A percentile compares a stretch with the other conserved stretches of the same genome.
These are phyloP conservation scores for Hygrophila difformis DNA, from an alignment of 257 asterid genomes.

Conservation along the genomic window DNA sequence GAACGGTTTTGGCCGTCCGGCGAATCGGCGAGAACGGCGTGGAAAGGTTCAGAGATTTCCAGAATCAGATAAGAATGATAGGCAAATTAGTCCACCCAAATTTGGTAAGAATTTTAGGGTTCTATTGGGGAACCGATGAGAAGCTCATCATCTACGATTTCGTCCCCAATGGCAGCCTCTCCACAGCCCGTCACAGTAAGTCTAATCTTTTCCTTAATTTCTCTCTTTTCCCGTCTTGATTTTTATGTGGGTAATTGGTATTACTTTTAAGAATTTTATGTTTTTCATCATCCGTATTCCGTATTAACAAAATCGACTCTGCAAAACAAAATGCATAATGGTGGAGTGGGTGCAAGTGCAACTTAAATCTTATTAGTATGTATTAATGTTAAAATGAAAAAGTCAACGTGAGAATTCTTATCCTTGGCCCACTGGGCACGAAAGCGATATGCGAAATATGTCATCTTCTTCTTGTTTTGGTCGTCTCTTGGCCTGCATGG, in stretches of 20 bases:
- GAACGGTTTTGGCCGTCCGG: conserved; percentile 72
- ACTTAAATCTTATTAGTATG: too few relatives aligned
- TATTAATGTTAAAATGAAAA: too few relatives aligned
- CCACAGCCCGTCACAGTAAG: conserved; percentile 87
- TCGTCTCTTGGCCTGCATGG: conserved; percentile 33
- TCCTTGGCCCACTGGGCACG: conserved; percentile 22
- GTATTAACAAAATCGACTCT: too few relatives aligned
- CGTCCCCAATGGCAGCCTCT: conserved; percentile 91
- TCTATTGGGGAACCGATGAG: conserved; percentile 92
- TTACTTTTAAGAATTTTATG: too few relatives aligned
- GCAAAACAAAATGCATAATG: conserved; percentile 21
- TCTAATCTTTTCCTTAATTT: background rate
- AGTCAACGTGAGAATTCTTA: too few relatives aligned
- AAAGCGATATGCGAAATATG: conserved; percentile 8
- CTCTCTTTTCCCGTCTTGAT: too few relatives aligned
- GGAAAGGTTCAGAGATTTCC: conserved; percentile 79
- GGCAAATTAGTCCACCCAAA: conserved; percentile 84
- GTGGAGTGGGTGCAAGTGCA: conserved; percentile 64
- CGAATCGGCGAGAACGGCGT: conserved; percentile 80
- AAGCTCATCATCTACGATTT: conserved; percentile 89
- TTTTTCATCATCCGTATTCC: too few relatives aligned
- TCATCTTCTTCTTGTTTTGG: background rate
- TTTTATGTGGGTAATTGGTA: too few relatives aligned
- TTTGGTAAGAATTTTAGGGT: conserved; percentile 73
- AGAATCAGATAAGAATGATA: conserved; percentile 66